These are phyloP conservation scores for Platanthera guangdongensis DNA, from an alignment of 106 monocot genomes.

Conservation along the genomic window DNA sequence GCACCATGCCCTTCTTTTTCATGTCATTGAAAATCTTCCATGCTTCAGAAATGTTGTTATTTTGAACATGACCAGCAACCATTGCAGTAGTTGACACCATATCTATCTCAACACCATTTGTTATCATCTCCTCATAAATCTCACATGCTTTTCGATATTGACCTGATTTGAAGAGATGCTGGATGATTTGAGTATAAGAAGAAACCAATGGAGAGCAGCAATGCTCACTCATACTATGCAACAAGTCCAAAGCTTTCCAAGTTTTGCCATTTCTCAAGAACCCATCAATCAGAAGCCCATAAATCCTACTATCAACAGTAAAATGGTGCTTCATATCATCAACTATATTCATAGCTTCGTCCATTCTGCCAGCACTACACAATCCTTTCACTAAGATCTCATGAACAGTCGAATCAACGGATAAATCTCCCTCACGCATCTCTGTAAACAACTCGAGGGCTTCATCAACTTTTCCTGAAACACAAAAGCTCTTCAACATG, in stretches of 20 bases:
- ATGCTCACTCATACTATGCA: constrained; percentile 31
- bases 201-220: constrained; percentile 28
- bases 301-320: constrained; percentile 19
- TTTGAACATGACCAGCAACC: constrained; percentile 52
- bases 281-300: constrained; percentile 53
- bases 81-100: constrained; percentile 50
- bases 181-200: constrained; percentile 66
- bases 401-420: constrained; percentile 12
- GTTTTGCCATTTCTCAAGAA: constrained; percentile 36
- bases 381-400: constrained; percentile 48
- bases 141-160: constrained; percentile 46
- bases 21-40: constrained; percentile 39
- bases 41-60: constrained; percentile 51
- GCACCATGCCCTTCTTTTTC: constrained; percentile 34
- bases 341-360: constrained; percentile 45
- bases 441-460: constrained; percentile 41
- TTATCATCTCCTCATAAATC: constrained; percentile 59
- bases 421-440: constrained; percentile 24
- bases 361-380: constrained; percentile 39
- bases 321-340: constrained; percentile 24
- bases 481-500: constrained; percentile 62
- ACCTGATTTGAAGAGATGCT: constrained; percentile 46
- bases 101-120: constrained; percentile 42
- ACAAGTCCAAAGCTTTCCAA: constrained; percentile 33
- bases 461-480: constrained; percentile 43